A percentile compares a stretch with the other conserved stretches of the same genome.
These are phyloP conservation scores for Meyerozyma carpophila DNA, from an alignment of 1,139 yeast species.

Conservation along the genomic window DNA sequence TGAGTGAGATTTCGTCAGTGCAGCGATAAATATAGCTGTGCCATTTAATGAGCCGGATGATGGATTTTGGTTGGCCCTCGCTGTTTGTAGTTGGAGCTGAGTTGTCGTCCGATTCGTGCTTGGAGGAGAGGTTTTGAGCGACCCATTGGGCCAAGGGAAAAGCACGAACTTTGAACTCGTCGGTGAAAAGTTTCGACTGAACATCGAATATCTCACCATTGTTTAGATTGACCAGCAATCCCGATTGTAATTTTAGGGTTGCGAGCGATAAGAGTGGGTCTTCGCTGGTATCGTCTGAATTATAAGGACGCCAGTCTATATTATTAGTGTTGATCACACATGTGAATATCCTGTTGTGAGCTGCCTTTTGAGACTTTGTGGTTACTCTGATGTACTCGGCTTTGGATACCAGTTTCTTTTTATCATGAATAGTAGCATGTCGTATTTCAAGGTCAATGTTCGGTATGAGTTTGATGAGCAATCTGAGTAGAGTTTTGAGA, in stretches of 20 bases:
- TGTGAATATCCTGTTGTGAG: slow-evolving; percentile 17
- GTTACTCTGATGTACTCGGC: slow-evolving; percentile 21
- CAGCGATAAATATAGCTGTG: slow-evolving; percentile 12
- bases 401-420: slow-evolving; percentile 9
- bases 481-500: slow-evolving; percentile 8
- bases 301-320: slow-evolving; percentile 2
- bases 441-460: slow-evolving; percentile 24
- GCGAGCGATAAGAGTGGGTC: slow-evolving; percentile 15
- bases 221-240: slow-evolving; percentile 14
- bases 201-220: slow-evolving; percentile 18
- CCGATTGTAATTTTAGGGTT: slow-evolving; percentile 18
- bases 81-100: not conserved
- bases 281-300: slow-evolving; percentile 3
- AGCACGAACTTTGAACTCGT: slow-evolving; percentile 17
- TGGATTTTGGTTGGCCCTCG: not conserved
- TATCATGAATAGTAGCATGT: slow-evolving; percentile 11
- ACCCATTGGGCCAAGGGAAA: not conserved
- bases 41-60: slow-evolving; percentile 3
- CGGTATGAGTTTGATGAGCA: slow-evolving; percentile 20
- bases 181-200: slow-evolving; percentile 18
- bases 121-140: not conserved
- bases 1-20: slow-evolving; percentile 21
- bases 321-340: not conserved
- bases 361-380: slow-evolving; percentile 17
- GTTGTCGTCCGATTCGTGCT: not conserved